Percentiles rank a stretch among this genome's conserved stretches.
phyloP scores from a whole-genome alignment of 305 asterid genomes.

The Solanum hybrid region DNA sequence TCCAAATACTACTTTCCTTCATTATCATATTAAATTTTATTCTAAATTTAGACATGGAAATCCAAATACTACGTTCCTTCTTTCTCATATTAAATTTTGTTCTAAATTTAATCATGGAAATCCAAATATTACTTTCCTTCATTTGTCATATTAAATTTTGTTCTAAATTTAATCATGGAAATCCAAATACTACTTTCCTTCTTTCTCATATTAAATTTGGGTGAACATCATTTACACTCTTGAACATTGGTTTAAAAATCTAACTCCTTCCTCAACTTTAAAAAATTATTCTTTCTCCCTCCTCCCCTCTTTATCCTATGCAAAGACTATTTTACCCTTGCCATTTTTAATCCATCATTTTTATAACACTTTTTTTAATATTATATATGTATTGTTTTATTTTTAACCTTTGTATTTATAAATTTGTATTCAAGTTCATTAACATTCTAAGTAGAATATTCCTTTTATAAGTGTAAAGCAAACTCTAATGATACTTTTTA shows the following conservation, averaged over 20 bases:
- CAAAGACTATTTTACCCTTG: background rate
- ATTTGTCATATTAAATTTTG: too few species aligned
- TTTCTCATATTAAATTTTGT: too few species aligned
- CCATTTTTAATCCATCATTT: background rate
- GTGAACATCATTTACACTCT: too few species aligned
- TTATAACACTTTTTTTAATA: too few species aligned
- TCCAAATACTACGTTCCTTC: background rate
- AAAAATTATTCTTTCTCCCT: background rate
- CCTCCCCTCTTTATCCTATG: background rate
- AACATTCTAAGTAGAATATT: background rate
- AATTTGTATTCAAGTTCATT: background rate
- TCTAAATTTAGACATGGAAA: background rate
- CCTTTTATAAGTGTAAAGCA: background rate
- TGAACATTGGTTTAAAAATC: background rate
- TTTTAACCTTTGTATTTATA: too few species aligned
- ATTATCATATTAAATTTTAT: background rate
- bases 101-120: background rate
- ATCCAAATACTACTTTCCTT: background rate
- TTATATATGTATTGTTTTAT: too few species aligned
- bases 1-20: background rate
- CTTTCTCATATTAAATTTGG: background rate
- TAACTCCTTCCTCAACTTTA: background rate
- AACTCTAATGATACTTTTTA: background rate
- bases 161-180: background rate
- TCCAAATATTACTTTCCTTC: background rate